Conservation (phyloP, 805 yeast species). For the Metschnikowia anglica region DNA sequence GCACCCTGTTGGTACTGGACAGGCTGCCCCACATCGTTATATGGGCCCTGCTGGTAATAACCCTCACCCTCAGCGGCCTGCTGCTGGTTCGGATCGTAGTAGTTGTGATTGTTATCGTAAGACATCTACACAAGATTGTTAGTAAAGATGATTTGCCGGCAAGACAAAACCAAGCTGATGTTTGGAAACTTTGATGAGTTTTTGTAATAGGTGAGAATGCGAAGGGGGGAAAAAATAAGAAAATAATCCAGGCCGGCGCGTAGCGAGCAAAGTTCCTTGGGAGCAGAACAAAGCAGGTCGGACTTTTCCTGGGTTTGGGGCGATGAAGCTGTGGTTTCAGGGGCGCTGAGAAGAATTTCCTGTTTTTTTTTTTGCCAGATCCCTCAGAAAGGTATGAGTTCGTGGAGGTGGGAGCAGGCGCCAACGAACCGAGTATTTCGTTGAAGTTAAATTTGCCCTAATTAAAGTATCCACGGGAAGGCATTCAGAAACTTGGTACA, state of each 20-base stretch:
- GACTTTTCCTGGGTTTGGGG: neutral
- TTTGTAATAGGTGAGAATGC: neutral
- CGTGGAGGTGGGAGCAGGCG: too few relatives aligned
- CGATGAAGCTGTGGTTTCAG: too few relatives aligned
- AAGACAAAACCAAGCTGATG: slow-evolving; percentile 5
- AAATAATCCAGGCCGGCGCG: slow-evolving; percentile 1
- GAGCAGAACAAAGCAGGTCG: slow-evolving; percentile 2
- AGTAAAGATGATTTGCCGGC: slow-evolving; percentile 17
- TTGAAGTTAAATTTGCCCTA: too few relatives aligned
- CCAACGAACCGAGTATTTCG: too few relatives aligned
- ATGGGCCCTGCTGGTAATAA: slow-evolving; percentile 43
- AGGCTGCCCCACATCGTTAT: slow-evolving; percentile 33
- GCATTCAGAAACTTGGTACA: slow-evolving; percentile 1
- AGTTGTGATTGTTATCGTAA: slow-evolving; percentile 52
- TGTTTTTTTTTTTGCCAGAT: too few relatives aligned
- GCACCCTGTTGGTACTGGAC: slow-evolving; percentile 34
- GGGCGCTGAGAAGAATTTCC: too few relatives aligned
- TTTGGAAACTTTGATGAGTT: neutral
- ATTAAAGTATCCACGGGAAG: too few relatives aligned
- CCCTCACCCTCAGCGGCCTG: slow-evolving; percentile 27
- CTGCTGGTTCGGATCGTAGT: slow-evolving; percentile 34
- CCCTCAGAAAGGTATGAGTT: too few relatives aligned
- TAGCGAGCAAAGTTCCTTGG: neutral
- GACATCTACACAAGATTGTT: slow-evolving; percentile 46
- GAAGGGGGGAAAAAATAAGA: slow-evolving; percentile 1